Percentiles rank a stretch among this genome's conserved stretches.
Evolutionary conservation across 2,329 filamentous ascomycete species (phyloP).

Genomic region (Epichloe baconii): DNA sequence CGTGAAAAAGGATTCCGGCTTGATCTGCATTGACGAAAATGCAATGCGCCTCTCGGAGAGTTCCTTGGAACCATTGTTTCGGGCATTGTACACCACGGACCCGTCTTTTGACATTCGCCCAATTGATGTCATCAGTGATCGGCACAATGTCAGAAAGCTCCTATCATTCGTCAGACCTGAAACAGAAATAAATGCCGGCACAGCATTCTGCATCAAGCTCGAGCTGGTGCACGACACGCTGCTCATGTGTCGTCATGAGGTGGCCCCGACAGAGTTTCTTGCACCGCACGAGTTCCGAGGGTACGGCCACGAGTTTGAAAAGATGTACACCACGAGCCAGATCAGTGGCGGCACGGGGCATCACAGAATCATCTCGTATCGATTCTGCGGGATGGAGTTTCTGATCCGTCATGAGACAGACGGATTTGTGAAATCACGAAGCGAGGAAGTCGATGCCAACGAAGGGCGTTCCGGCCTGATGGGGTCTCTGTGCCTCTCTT

Average conservation of each 20-base stretch:
- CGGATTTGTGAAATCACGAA: constrained; percentile 18
- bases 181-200: constrained; percentile 11
- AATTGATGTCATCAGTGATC: constrained; percentile 30
- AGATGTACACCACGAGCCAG: constrained; percentile 24
- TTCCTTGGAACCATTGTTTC: constrained; percentile 34
- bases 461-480: constrained; percentile 12
- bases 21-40: constrained; percentile 31
- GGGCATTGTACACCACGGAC: constrained; percentile 24
- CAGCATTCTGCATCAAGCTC: constrained; percentile 27
- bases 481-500: constrained; percentile 14
- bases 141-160: constrained; percentile 36
- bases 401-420: constrained; percentile 31
- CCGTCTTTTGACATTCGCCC: constrained; percentile 25
- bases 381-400: constrained; percentile 26
- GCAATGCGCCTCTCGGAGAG: constrained; percentile 27
- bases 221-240: constrained; percentile 25
- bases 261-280: constrained; percentile 16
- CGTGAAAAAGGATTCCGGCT: constrained; percentile 25
- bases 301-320: constrained; percentile 32
- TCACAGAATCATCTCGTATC: constrained; percentile 31
- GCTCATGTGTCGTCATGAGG: constrained; percentile 24
- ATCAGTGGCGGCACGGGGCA: constrained; percentile 28
- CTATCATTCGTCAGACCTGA: constrained; percentile 26
- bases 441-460: not conserved
- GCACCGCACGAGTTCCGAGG: constrained; percentile 24